Evolutionary conservation across 495 filamentous ascomycete species (phyloP), one percentile per base, ranked within the genome.

Genomic region (Neurospora cerealis): DNA sequence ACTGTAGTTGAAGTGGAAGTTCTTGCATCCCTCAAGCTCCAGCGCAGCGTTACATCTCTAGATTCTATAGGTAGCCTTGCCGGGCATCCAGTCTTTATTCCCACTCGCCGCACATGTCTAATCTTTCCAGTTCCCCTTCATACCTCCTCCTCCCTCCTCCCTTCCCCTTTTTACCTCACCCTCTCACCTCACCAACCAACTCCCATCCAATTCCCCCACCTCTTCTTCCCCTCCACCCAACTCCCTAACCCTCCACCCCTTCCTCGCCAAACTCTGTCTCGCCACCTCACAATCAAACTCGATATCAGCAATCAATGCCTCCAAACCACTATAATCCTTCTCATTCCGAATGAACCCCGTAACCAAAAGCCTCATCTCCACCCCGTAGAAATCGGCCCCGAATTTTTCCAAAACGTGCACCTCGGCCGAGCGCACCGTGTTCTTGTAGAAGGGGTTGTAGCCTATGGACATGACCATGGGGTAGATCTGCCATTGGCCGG

Each of bases 371-470:
- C 93, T 90, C 85, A 99, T 91, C 70, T 87, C 84, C 8, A 86
- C 88, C 62, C 86, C 91, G 84, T 99, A 99, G 86, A 99, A 99
- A 79, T 98, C 93, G 46, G 79, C 82, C 74, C 40, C 83, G 85
- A 90, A 97, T 73, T 73, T 76, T 83, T 92, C 91, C 83, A 99
- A 86, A 72, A 99, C 87, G 82, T 98, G 95, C 75, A 98, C 95
- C 87, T 98, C 96, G 77, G 95, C 92, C 46, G 88, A 91, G 24
- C 93, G 87, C 46, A 91, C 88, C 32, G 87, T 87, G 81, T 98
- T 97, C 80, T 93, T 94, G 84, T 96, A 97, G 82, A 93, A 96
- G 0, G 94, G 94, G 79, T 97, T 97, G 86, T 92, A 97, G n/a
- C 95, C 94, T 70, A 99, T 95, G 44, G 89, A 92, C 91, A 99